Base-by-base conservation (phyloP, 306 rosid genomes). In the Cicer cuneatum region DNA sequence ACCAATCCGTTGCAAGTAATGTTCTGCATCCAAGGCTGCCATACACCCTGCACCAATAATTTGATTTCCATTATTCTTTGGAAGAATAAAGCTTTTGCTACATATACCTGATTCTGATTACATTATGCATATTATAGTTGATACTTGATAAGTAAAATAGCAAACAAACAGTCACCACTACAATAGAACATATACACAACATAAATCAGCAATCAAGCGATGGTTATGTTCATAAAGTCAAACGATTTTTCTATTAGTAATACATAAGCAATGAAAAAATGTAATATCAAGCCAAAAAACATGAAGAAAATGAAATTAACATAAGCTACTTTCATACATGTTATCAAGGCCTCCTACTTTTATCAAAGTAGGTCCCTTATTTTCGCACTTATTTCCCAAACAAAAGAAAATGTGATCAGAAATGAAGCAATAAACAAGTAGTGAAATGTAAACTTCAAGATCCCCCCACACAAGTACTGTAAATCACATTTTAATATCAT, bases 11-110 rank as follows among this genome's bases (percentile, higher is more conserved):
- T 89, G 92, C 88, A 93, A 75, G 88, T 87, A 90, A 81, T 93
- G 98, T 69, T 93, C 98, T 56, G 97, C 96, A 54, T 93, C 98
- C 90, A 93, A 82, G 54, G 98, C 98, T 47, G 97, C 96, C 98
- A 93, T 93, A 86, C 98, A 93, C 71, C 97, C 98, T 90, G 88
- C 87, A 78, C 18, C 74, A 83, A 41, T 15, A 73, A 64, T 42
- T 67, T 65, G 42, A 61, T 62, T 80, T 73, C 56, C 82, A 61
- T 76, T 61, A 76, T 67, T 35, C 69, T 43, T 19, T 59, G 53
- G 29, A 5, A 80, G 58, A 58, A 60, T 46, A 70, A 63, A 69
- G 39, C 54, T 56, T 74, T 64, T 21, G 47, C 24, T 15, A 45
- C 49, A 52, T 49, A 14, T 1, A 42, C 37, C 59, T 35, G 16